These are phyloP conservation scores for Magnolia sinica DNA, from an alignment of 164 flowering plant genomes.

Conservation along the genomic window DNA sequence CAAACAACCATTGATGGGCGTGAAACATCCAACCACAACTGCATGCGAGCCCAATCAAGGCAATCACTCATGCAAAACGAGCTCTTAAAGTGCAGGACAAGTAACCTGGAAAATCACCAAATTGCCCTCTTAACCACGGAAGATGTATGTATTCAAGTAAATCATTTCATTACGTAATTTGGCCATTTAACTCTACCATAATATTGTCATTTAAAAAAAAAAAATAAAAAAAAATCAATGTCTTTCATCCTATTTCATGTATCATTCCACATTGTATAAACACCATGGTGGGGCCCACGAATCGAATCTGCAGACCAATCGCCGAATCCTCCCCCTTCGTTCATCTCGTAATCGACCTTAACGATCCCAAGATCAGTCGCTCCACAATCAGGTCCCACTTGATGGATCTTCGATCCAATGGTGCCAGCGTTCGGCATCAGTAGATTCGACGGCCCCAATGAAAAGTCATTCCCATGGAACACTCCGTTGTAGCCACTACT, in stretches of 20 bases:
- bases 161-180: too few relatives aligned
- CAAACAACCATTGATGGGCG: too few relatives aligned
- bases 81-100: too few relatives aligned
- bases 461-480: conserved; percentile 32
- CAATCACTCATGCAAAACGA: too few relatives aligned
- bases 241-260: background rate
- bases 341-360: conserved; percentile 67
- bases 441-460: conserved; percentile 19
- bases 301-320: conserved; percentile 55
- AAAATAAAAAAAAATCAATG: background rate
- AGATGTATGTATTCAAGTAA: too few relatives aligned
- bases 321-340: conserved; percentile 36
- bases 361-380: conserved; percentile 16
- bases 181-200: too few relatives aligned
- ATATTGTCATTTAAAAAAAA: background rate
- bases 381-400: background rate
- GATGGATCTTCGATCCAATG: conserved; percentile 19
- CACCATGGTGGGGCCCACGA: conserved; percentile 43
- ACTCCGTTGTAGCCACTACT: conserved; percentile 32
- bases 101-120: too few relatives aligned
- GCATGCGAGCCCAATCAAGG: too few relatives aligned
- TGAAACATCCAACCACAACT: too few relatives aligned
- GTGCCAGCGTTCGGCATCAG: conserved; percentile 9
- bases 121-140: too few relatives aligned
- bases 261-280: conserved; percentile 73